A percentile compares a stretch with the other conserved stretches of the same genome.
Conservation (phyloP, 345 rosid species). For the Boechera stricta region DNA sequence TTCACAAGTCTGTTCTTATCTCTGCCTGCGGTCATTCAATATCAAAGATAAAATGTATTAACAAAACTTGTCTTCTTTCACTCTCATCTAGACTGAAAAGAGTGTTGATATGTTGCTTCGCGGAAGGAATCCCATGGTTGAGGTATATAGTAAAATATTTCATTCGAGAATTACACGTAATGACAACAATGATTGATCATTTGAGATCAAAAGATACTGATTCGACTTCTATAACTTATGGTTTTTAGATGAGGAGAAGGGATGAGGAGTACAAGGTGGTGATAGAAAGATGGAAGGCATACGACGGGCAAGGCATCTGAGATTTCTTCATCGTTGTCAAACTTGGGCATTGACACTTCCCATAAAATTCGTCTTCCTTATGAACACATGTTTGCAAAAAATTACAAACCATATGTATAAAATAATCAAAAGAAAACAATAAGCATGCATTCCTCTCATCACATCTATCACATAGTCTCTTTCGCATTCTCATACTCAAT, state of each 20-base stretch:
- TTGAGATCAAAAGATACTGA: background rate
- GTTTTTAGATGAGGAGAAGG: conserved; percentile 57
- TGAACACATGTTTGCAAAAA: background rate
- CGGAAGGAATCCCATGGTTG: conserved; percentile 63
- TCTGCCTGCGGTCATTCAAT: background rate
- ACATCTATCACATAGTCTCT: background rate
- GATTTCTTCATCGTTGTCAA: background rate
- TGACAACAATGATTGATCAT: background rate
- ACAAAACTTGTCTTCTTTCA: background rate
- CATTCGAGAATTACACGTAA: background rate
- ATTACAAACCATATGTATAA: background rate
- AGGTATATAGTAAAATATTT: conserved; percentile 49
- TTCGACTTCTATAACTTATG: background rate
- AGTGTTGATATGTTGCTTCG: conserved; percentile 71
- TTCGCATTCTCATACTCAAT: background rate
- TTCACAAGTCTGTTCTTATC: background rate
- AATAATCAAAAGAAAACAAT: background rate
- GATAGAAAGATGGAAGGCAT: conserved; percentile 68
- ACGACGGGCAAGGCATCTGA: conserved; percentile 53
- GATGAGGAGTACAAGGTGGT: conserved; percentile 53
- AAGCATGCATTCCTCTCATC: background rate
- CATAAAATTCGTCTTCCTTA: background rate
- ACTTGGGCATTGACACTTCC: background rate
- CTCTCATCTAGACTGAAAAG: conserved; percentile 62
- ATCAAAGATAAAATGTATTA: background rate